These are phyloP conservation scores for Colletotrichum aenigma DNA, from an alignment of 2,329 filamentous ascomycete species.

Conservation along the genomic window DNA sequence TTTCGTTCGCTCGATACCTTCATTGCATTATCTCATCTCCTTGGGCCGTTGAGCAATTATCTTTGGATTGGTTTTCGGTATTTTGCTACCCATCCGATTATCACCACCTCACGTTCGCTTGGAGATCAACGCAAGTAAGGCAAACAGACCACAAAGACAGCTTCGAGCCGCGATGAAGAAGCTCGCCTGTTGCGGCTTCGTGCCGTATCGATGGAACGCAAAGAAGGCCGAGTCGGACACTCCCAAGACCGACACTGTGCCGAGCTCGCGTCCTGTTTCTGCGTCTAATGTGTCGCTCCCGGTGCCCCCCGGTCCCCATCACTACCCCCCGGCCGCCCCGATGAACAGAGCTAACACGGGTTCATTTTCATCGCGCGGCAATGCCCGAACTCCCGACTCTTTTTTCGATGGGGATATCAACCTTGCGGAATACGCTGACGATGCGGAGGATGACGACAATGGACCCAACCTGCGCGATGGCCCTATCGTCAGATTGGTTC, in stretches of 20 bases:
- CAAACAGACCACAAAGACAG: not conserved
- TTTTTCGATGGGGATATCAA: not conserved
- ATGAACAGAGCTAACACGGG: not conserved
- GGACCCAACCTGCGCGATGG: conserved; percentile 36
- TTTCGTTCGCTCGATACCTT: not conserved
- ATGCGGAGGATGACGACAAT: conserved; percentile 1
- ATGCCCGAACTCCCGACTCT: not conserved
- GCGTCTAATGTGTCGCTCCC: not conserved
- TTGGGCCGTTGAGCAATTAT: conserved; percentile 11
- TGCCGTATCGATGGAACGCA: not conserved
- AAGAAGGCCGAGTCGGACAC: not conserved
- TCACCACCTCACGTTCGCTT: conserved; percentile 11
- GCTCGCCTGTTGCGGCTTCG: not conserved
- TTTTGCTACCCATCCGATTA: conserved; percentile 15
- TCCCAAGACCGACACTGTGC: not conserved
- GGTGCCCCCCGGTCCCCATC: not conserved
- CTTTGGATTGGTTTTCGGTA: conserved; percentile 13
- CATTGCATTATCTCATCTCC: conserved; percentile 11
- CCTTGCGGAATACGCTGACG: conserved; percentile 6
- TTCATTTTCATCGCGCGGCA: conserved; percentile 4
- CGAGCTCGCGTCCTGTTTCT: not conserved
- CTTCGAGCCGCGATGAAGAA: not conserved
- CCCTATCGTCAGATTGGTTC: conserved; percentile 49
- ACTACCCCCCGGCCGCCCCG: not conserved
- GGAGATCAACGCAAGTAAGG: not conserved